These are phyloP conservation scores for Aspergillus awamori DNA, from an alignment of 2,329 filamentous ascomycete species.

Conservation along the genomic window DNA sequence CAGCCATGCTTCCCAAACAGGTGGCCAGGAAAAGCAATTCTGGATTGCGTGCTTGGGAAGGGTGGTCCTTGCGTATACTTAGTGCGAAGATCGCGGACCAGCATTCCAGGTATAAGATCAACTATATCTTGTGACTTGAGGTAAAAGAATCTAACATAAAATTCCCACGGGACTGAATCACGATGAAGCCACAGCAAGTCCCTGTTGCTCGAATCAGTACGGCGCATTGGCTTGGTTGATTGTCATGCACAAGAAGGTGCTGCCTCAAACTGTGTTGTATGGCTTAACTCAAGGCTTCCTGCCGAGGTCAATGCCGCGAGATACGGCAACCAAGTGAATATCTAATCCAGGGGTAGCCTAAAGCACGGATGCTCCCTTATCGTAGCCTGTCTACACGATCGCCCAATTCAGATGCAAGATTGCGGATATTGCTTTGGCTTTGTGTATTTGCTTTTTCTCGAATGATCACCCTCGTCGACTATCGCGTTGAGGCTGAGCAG, in stretches of 20 bases:
- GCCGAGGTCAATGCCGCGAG: background rate
- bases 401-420: background rate
- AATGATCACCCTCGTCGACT: no score
- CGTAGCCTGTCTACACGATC: background rate
- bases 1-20: background rate
- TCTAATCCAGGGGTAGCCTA: background rate
- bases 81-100: background rate
- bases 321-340: background rate
- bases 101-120: background rate
- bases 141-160: no score
- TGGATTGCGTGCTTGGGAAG: background rate
- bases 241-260: background rate
- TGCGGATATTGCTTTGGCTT: background rate
- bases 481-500: background rate
- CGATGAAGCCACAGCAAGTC: no score
- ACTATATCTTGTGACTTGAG: no score
- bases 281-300: background rate
- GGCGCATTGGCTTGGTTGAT: no score
- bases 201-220: background rate
- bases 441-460: background rate
- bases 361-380: background rate
- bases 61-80: background rate
- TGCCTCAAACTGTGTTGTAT: background rate
- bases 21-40: background rate
- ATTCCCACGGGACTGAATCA: no score